A percentile compares a stretch with the other conserved stretches of the same genome.
Evolutionary conservation across 2,329 filamentous ascomycete species (phyloP).

Genomic region (Ceratocystis papillata): DNA sequence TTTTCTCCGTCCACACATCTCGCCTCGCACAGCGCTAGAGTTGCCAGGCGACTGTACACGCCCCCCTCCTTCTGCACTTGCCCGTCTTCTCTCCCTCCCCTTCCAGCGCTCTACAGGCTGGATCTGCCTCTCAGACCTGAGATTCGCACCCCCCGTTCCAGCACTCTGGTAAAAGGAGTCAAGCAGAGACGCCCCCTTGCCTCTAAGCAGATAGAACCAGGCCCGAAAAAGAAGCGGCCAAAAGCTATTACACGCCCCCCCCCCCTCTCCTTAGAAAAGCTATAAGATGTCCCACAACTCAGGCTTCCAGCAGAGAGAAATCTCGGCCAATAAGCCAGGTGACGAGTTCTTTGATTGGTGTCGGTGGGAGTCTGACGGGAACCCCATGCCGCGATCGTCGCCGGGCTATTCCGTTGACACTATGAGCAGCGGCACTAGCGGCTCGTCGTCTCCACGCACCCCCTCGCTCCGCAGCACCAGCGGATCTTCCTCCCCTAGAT

Average conservation of each 20-base stretch:
- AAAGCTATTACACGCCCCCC: background rate
- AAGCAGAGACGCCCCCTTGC: slow-evolving; percentile 11
- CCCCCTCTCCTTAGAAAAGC: slow-evolving; percentile 4
- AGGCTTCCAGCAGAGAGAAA: background rate
- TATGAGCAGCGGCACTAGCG: background rate
- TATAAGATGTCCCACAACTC: slow-evolving; percentile 15
- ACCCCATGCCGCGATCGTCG: background rate
- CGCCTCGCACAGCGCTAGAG: slow-evolving; percentile 1
- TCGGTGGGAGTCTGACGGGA: slow-evolving; percentile 10
- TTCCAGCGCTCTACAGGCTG: background rate
- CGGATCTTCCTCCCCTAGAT: slow-evolving; percentile 3
- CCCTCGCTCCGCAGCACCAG: slow-evolving; percentile 6
- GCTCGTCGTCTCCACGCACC: background rate
- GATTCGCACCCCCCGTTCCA: slow-evolving; percentile 12
- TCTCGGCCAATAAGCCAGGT: background rate
- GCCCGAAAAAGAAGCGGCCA: slow-evolving; percentile 2
- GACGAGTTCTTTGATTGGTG: slow-evolving; percentile 14
- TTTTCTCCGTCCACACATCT: background rate
- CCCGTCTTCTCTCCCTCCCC: background rate
- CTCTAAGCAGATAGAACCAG: slow-evolving; percentile 8
- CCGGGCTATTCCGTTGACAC: background rate
- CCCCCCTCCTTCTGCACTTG: slow-evolving; percentile 7
- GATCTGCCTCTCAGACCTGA: background rate
- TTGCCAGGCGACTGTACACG: background rate
- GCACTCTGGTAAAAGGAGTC: background rate